Evolutionary conservation across 257 asterid species (phyloP), one percentile per base, ranked within the genome.

Genomic region (Forsythia suspensa): DNA sequence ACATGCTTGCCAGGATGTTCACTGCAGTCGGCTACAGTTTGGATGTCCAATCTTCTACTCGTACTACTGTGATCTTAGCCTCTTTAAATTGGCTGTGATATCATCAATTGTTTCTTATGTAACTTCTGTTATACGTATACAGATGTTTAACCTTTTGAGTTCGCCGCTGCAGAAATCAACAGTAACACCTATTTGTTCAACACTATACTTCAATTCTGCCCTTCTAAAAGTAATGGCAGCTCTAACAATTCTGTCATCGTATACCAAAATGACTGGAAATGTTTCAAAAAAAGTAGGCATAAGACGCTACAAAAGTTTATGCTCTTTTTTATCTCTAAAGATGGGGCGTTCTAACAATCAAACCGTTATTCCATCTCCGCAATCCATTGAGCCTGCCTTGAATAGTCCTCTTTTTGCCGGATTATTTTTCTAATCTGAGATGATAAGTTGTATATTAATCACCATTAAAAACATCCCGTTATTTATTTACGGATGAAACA

Each of bases 1-100:
- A 37, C 40, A 76, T 36, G 38, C 48, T 41, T 20, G 21, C 39
- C 24, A 80, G 39, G 44, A 59, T 43, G 65, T 48, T 85, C 76
- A 55, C 5, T 59, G 20, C 5, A 20, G 67, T 59, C 5, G 10
- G 36, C 36, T 59, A 21, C 4, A 59, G 67, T 59, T 59, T 59
- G 36, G 67, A 20, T 21, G 11, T 20, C 5, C 29, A 59, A 8
- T 59, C 67, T 86, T 77, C 51, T 57, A 72, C 72, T 11, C 2
- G 13, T 77, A 66, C 39, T 21, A 44, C 37, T 75, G 13, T 46
- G 74, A 75, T 42, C 4, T 20, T 73, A 59, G 37, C 55, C 42
- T 12, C 5, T 76, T 72, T 46, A 20, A 36, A 13, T 59, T 69
- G 29, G 7, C 40, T 44, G 41, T 43, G 77, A 59, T 59, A 59